A percentile compares a stretch with the other conserved stretches of the same genome.
Evolutionary conservation across 1,284 basidiomycete species (phyloP).

Genomic region (Moesziomyces antarcticus): DNA sequence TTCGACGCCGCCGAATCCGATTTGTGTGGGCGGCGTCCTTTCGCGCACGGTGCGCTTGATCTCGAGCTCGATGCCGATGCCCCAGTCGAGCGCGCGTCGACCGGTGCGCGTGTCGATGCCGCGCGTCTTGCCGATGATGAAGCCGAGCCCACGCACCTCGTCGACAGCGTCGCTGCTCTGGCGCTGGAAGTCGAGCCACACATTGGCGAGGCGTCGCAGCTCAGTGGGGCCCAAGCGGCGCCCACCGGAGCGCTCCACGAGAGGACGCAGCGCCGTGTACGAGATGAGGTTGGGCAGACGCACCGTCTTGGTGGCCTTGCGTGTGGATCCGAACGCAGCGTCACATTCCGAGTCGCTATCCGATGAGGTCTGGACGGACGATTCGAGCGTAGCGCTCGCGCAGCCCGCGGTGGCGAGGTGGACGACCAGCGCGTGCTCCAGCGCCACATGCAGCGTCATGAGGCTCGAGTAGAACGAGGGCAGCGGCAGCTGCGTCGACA

Average conservation of each 20-base stretch:
- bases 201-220: slow-evolving; percentile 48
- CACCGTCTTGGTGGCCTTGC: slow-evolving; percentile 26
- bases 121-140: slow-evolving; percentile 47
- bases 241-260: slow-evolving; percentile 59
- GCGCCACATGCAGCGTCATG: slow-evolving; percentile 51
- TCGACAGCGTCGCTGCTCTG: slow-evolving; percentile 5
- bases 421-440: slow-evolving; percentile 62
- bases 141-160: slow-evolving; percentile 52
- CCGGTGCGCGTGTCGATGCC: slow-evolving; percentile 48
- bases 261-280: slow-evolving; percentile 52
- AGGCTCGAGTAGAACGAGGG: slow-evolving; percentile 51
- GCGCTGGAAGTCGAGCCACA: slow-evolving; percentile 53
- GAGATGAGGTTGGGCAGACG: slow-evolving; percentile 59
- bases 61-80: slow-evolving; percentile 56
- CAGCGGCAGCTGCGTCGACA: slow-evolving; percentile 45
- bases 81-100: slow-evolving; percentile 51
- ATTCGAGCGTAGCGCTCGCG: slow-evolving; percentile 37
- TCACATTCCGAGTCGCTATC: slow-evolving; percentile 17
- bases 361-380: slow-evolving; percentile 11
- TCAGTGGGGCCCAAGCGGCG: slow-evolving; percentile 49
- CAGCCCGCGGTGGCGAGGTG: slow-evolving; percentile 62
- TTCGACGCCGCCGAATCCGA: slow-evolving; percentile 44
- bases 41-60: slow-evolving; percentile 27
- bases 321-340: neutral
- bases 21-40: slow-evolving; percentile 32